Base-by-base conservation (phyloP, 1,139 yeast genomes). In the Protomyces inouyei region DNA sequence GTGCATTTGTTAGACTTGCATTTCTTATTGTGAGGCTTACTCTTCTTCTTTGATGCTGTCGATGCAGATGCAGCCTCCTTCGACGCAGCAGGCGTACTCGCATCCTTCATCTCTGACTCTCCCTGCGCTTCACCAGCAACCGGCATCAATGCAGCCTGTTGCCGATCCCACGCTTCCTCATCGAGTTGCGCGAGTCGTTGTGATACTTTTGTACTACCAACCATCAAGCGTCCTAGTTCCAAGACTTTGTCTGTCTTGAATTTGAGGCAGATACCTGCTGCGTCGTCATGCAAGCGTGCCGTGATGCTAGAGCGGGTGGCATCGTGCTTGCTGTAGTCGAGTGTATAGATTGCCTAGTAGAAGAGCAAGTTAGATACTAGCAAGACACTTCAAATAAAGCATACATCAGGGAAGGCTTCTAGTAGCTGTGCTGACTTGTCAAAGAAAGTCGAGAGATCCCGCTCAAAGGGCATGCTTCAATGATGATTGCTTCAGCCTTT, bases 161-260 rank as follows among this genome's bases (percentile, higher is more conserved):
- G 48, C 25, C 23, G 23, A 9, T 43, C 23, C 48, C 48, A 43
- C 21, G 48, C 48, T 21, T 18, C 48, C 16, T 43, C 48, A 5
- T 43, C 48, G 23, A 43, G 16, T 2, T 18, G 23, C 14, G 48
- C 48, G 9, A 43, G 21, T 21, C 48, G 48, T 16, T 43, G 48
- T 21, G 48, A 43, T 18, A 59, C 14, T 16, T 38, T 38, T 18
- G 63, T 6, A 18, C 45, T 52, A 28, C 63, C 63, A 14, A 59
- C 57, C 55, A 59, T 16, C 43, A 59, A 37, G 8, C 63, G 56
- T 10, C 63, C 63, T 0, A 59, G 46, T 16, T 59, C 63, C 16
- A 52, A 35, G 0, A 55, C 45, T 38, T 59, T 59, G 36, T 59
- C 57, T 3, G 63, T 59, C 36, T 52, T 59, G 63, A 52, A 59